Base-by-base conservation (phyloP, 768 basidiomycete genomes). In the Pleurotus cornucopiae region DNA sequence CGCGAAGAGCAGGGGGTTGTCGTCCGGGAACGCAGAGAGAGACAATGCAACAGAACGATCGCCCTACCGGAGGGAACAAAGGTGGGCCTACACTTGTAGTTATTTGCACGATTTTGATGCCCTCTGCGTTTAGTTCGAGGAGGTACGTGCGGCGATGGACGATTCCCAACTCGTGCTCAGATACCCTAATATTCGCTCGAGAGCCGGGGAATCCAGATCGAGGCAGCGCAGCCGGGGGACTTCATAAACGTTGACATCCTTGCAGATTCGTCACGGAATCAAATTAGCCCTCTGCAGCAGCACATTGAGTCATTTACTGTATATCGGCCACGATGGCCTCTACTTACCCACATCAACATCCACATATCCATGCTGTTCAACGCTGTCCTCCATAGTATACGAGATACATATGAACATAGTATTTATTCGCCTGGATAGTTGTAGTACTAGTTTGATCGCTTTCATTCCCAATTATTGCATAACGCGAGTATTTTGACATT, bases 21-120 rank as follows among this genome's bases (percentile, higher is more conserved):
- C n/a, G 73, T 87, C 26, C 75, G 85, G 56, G 88, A 90, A 61
- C 73, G 82, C 54, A 73, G 81, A 52, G 81, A 87, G 66, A 82
- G 77, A 63, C 80, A 80, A 61, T 82, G 81, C 61, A 82, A 83
- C 58, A 78, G 88, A 58, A 85, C 83, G 21, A 76, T 89, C 39
- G 86, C 88, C 7, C 69, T 91, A 13, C 86, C 89, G 11, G 85
- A 89, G 57, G 88, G 85, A 45, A 88, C 89, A 18, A 83, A 77
- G 67, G 87, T 86, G 61, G 67, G 80, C 26, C 30, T 11, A 11
- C 9, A 11, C 30, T 7, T 3, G 11, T 9, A 34, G 11, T 34
- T 3, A 2, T 34, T 34, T 34, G 30, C 11, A 34, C 6, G 9
- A 34, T 9, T 3, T 9, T 34, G 6, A 34, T 9, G 11, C 1